These are phyloP conservation scores for Trifolium dubium DNA, from an alignment of 306 rosid species.

Conservation along the genomic window DNA sequence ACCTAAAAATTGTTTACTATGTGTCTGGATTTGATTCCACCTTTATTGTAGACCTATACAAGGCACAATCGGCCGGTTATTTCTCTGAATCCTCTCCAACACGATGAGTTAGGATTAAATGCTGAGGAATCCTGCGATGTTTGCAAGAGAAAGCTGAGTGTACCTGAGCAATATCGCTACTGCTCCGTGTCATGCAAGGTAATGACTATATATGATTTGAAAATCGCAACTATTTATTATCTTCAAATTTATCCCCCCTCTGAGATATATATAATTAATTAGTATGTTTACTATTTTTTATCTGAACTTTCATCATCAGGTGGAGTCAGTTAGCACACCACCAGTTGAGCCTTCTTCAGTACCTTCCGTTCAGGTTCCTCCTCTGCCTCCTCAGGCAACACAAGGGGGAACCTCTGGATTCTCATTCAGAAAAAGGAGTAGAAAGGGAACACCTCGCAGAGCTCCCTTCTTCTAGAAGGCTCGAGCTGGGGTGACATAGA, in stretches of 20 bases:
- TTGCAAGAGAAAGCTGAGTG: constrained; percentile 46
- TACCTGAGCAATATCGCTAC: constrained; percentile 43
- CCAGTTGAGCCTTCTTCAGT: constrained; percentile 9
- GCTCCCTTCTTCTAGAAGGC: constrained; percentile 53
- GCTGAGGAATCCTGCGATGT: constrained; percentile 39
- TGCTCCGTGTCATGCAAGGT: constrained; percentile 63
- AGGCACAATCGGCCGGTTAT: constrained; percentile 50
- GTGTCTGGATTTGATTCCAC: constrained; percentile 6
- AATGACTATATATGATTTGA: neutral
- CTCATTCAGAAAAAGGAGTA: neutral
- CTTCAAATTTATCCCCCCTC: neutral
- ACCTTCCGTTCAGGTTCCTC: constrained; percentile 23
- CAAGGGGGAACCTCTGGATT: constrained; percentile 17
- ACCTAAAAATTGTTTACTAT: neutral
- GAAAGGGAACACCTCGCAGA: constrained; percentile 60
- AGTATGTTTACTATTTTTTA: constrained; percentile 12
- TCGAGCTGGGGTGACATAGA: neutral
- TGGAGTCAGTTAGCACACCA: constrained; percentile 5
- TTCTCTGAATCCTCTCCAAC: constrained; percentile 52
- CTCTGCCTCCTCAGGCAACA: constrained; percentile 5
- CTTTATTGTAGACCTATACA: constrained; percentile 49
- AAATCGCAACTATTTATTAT: neutral
- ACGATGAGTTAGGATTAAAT: constrained; percentile 26
- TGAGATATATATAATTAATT: neutral
- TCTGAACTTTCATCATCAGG: constrained; percentile 46